A percentile compares a stretch with the other conserved stretches of the same genome.
Evolutionary conservation across 352 stramenopile genomes (phyloP).

Genomic region (Globisporangium orthogonon): DNA sequence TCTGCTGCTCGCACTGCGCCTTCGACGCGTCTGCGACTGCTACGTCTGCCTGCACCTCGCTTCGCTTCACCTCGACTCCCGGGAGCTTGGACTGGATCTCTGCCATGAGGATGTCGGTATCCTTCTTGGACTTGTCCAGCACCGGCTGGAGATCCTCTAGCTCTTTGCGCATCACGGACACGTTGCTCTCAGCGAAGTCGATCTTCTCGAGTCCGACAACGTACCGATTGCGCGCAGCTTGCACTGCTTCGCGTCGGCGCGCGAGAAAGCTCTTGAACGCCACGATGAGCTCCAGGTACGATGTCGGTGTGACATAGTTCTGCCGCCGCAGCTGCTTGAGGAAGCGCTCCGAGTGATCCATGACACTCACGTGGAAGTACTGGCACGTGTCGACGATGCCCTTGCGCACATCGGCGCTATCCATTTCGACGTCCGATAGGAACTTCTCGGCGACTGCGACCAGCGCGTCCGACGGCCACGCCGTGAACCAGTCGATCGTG

Average conservation of each 20-base stretch:
- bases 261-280: constrained; percentile 90
- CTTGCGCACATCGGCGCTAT: constrained; percentile 55
- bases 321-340: constrained; percentile 75
- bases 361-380: constrained; percentile 90
- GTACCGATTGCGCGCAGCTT: constrained; percentile 82
- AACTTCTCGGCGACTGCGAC: constrained; percentile 93
- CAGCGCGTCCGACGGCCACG: constrained; percentile 91
- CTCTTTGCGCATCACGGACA: constrained; percentile 93
- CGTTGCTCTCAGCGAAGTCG: constrained; percentile 89
- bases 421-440: constrained; percentile 87
- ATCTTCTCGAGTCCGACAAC: constrained; percentile 92
- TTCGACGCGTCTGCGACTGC: constrained; percentile 79
- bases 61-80: constrained; percentile 73
- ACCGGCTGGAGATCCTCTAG: constrained; percentile 92
- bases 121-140: constrained; percentile 87
- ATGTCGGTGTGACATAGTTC: constrained; percentile 95
- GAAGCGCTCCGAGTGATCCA: constrained; percentile 83
- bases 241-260: constrained; percentile 78
- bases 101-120: constrained; percentile 91
- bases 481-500: constrained; percentile 97
- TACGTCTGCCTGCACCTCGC: constrained; percentile 77
- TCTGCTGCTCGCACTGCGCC: constrained; percentile 86
- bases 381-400: constrained; percentile 90
- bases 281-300: constrained; percentile 92
- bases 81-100: constrained; percentile 92